Conservation (phyloP, 169 alveolate species). For the Plasmodium adleri region DNA sequence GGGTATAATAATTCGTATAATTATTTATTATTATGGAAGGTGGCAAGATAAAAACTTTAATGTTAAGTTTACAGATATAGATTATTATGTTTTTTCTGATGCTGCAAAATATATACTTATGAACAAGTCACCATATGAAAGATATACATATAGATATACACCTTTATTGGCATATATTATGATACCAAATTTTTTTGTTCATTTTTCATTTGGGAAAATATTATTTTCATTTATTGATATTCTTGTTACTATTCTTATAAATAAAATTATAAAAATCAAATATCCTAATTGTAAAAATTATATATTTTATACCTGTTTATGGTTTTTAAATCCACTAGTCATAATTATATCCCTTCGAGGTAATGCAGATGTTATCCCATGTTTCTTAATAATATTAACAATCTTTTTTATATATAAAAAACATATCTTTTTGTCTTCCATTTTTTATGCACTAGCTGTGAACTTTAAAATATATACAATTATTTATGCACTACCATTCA, state of each 20-base stretch:
- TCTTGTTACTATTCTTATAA: conserved; percentile 84
- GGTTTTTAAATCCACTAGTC: conserved; percentile 95
- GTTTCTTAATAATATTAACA: conserved; percentile 82
- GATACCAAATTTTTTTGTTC: conserved; percentile 82
- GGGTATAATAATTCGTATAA: conserved; percentile 54
- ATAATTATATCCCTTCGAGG: conserved; percentile 96
- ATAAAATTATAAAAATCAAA: conserved; percentile 41
- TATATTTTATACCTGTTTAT: conserved; percentile 83
- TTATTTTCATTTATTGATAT: conserved; percentile 91
- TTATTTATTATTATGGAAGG: conserved; percentile 61
- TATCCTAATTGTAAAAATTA: conserved; percentile 58
- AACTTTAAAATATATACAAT: conserved; percentile 97
- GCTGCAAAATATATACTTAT: conserved; percentile 94
- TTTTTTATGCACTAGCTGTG: conserved; percentile 92
- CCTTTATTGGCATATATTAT: conserved; percentile 93
- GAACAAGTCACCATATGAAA: conserved; percentile 95
- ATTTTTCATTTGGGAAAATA: conserved; percentile 90
- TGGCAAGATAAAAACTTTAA: conserved; percentile 74
- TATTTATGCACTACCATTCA: conserved; percentile 94
- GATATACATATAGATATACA: conserved; percentile 98
- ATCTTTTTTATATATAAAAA: conserved; percentile 78
- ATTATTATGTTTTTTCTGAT: conserved; percentile 97
- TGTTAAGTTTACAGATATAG: conserved; percentile 97
- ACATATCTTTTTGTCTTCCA: conserved; percentile 84
- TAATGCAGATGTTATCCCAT: conserved; percentile 89